Base-by-base conservation (phyloP, 768 basidiomycete species). In the Pisolithus albus region DNA sequence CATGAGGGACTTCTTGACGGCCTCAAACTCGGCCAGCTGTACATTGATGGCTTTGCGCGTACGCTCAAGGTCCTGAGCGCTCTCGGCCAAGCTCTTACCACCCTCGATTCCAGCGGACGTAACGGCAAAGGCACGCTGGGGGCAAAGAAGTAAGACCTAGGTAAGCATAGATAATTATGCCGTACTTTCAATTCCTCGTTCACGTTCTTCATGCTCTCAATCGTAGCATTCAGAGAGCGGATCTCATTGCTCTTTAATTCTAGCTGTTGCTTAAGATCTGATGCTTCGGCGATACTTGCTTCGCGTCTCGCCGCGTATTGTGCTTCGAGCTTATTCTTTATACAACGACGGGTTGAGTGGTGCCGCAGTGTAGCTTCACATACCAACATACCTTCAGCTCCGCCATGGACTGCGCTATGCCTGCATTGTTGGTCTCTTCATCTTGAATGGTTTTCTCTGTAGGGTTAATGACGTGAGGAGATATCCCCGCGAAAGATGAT, bases 1-100 rank as follows among this genome's bases (percentile, higher is more conserved):
- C 90, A 99, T 96, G 56, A 99, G 81, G 45, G 90, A 95, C 75
- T 96, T 95, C 80, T 98, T 98, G 60, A 96, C 93, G 18, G 90
- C 88, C 65, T 99, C 96, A 68, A 99, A 99, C 65, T 99, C 96
- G 53, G 94, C 91, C 53, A 95, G 83, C 64, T 98, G 95, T n/a
- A 93, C 88, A 56, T 92, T 95, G 72, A 96, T 93, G 11, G 91
- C 90, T 72, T 96, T 97, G 59, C 96, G 83, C 42, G 91, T 92
- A 51, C 95, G 81, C 71, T 99, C 96, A 58, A 97, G 82, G 71
- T 99, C 96, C 71, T 93, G 89, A 2, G 95, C 92, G 62, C 92
- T 93, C 73, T 96, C 92, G 28, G 92, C 96, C 39, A 98, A 81
- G 68, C 90, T 93, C 78, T 92, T 96, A 45, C 94, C 93, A 49